Conservation (phyloP, 768 basidiomycete species). For the Lactarius tabidus region DNA sequence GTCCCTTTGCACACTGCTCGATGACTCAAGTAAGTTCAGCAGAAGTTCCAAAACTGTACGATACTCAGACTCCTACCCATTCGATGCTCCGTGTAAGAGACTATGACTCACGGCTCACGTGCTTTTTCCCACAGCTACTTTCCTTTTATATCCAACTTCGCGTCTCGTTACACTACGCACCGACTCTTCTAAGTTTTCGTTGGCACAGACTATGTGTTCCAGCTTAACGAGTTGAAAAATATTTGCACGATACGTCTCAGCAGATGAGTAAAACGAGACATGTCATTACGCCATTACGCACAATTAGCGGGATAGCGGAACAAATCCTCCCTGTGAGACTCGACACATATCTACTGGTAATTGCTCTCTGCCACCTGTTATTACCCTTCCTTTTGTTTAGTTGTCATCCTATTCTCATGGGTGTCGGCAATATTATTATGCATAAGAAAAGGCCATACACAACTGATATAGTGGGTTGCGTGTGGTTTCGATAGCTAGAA, state of each 20-base stretch:
- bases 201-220: conserved; percentile 43
- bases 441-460: neutral
- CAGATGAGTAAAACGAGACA: neutral
- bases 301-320: neutral
- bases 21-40: too few relatives aligned
- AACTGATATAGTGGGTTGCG: neutral
- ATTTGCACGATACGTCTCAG: neutral
- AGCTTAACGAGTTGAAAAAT: neutral
- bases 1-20: too few relatives aligned
- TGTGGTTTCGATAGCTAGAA: neutral
- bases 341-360: neutral
- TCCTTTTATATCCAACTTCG: too few relatives aligned
- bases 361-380: neutral
- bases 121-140: too few relatives aligned
- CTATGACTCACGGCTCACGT: too few relatives aligned
- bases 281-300: neutral
- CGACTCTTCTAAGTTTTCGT: too few relatives aligned
- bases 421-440: neutral
- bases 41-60: too few relatives aligned
- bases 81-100: too few relatives aligned
- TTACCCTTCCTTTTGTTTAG: too few relatives aligned
- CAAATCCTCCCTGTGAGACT: neutral
- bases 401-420: neutral
- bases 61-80: too few relatives aligned
- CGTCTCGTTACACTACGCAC: too few relatives aligned